These are phyloP conservation scores for Yamadazyma philogaea DNA, from an alignment of 805 yeast species.

Conservation along the genomic window DNA sequence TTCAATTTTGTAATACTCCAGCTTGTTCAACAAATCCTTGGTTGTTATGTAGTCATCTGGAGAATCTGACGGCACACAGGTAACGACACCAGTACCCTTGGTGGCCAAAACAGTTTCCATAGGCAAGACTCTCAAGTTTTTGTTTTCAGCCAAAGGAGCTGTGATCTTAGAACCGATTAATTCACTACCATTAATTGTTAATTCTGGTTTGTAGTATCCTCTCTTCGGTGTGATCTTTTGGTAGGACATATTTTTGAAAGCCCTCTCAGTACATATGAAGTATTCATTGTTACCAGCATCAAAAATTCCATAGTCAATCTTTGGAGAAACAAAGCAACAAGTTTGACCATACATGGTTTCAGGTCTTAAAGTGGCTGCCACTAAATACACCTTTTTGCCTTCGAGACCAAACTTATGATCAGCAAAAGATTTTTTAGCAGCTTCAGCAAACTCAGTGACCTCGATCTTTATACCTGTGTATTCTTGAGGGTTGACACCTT, in stretches of 20 bases:
- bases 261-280: conserved; percentile 87
- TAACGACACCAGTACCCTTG: conserved; percentile 98
- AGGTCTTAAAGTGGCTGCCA: conserved; percentile 97
- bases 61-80: conserved; percentile 98
- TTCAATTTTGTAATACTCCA: conserved; percentile 84
- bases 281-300: conserved; percentile 75
- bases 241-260: conserved; percentile 95
- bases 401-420: conserved; percentile 45
- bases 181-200: conserved; percentile 61
- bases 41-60: conserved; percentile 95
- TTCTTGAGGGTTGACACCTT: conserved; percentile 96
- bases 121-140: conserved; percentile 79
- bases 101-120: conserved; percentile 95
- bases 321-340: conserved; percentile 96
- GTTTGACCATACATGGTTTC: conserved; percentile 99
- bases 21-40: conserved; percentile 78
- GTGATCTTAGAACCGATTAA: conserved; percentile 82
- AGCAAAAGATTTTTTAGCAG: conserved; percentile 51
- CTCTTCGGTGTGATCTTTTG: conserved; percentile 89
- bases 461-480: conserved; percentile 89
- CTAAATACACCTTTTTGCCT: conserved; percentile 69
- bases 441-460: conserved; percentile 55
- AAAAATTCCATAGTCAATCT: conserved; percentile 86
- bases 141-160: conserved; percentile 76
- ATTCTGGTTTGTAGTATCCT: conserved; percentile 66